Evolutionary conservation across 2,329 filamentous ascomycete genomes (phyloP), one percentile per base, ranked within the genome.

Genomic region (Alternaria angustiovoidea): DNA sequence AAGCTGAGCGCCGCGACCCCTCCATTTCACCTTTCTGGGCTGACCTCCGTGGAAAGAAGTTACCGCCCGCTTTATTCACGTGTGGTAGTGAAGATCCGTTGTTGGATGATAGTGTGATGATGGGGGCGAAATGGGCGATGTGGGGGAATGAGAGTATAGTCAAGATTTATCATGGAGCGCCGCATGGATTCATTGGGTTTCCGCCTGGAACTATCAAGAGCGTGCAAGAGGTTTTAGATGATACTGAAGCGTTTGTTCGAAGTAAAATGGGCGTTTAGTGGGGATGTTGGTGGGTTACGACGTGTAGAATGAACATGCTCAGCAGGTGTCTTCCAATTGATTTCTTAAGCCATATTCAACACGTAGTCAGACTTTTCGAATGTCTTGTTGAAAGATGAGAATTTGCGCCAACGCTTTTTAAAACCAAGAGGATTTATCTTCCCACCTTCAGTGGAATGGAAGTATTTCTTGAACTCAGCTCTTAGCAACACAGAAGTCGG

Each of bases 61-160:
- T 87, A n/a, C 85, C 85, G 24, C 81, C 82, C 0, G 84, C 85
- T 3, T 66, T 88, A 20, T 88, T 87, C 63, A 79, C 82, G 1
- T 84, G 82, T 59, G 85, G 86, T 0, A 87, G 84, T 5, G 80
- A 83, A 59, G 86, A 88, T 71, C 79, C 80, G 6, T 64, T 88
- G 59, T 66, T 88, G 0, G 83, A 85, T 64, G 83, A 85, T 64
- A 84, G 79, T 16, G 70, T 85, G 22, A 71, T 84, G 47, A 87
- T 88, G 85, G 78, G 79, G 4, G 74, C 79, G 2, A 86, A 86
- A 74, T 88, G 85, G 86, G 69, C 73, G 66, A 83, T 83, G 72
- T 79, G 76, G 63, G 84, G 84, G 2, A 81, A 79, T 5, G 82
- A 85, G 70, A 78, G 80, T 0, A 74, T 86, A 3, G 74, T 86